Evolutionary conservation across 352 stramenopile genomes (phyloP), one percentile per base, ranked within the genome.

Genomic region (Globisporangium spinosum): DNA sequence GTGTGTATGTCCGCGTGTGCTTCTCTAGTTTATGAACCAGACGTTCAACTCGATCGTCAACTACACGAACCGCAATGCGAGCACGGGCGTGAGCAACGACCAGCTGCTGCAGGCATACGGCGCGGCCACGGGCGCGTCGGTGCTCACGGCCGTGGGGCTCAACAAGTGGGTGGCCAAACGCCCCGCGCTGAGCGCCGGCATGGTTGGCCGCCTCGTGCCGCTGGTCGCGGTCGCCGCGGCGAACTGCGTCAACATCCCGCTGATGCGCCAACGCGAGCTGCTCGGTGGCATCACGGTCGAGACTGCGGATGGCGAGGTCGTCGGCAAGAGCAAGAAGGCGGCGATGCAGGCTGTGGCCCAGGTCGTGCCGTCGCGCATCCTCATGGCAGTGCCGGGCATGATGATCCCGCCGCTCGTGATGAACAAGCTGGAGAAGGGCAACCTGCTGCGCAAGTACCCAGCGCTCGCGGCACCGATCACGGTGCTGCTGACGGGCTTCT

Each of bases 41-140:
- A 95, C 83, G 22, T 97, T 96, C 71, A 97, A 97, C 77, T 93
- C 89, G 53, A 86, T 95, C 67, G 87, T 97, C 74, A 97, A 97
- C 80, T 97, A 97, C 76, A 93, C 87, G 13, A 97, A 97, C 83
- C 87, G 91, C 47, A 97, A 97, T 69, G 89, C 89, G 56, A 96
- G 89, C 57, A 94, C 87, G 57, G 87, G 87, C 51, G 87, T 97
- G 9, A 89, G 83, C 23, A 89, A 77, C 43, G 77, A 90, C 25
- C 83, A 96, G 68, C 72, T 97, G 13, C 65, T 83, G 40, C 86
- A 95, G 70, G 88, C 89, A 25, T 97, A 96, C 67, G 85, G 66
- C 2, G 87, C 83, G 0, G 91, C 91, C 40, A 90, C 76, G 22
- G 85, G 82, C n/a, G 87, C 91, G 9, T 95, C 87, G 20, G 86